Conservation (phyloP, 805 yeast genomes). For the Kuraishia cidri region DNA sequence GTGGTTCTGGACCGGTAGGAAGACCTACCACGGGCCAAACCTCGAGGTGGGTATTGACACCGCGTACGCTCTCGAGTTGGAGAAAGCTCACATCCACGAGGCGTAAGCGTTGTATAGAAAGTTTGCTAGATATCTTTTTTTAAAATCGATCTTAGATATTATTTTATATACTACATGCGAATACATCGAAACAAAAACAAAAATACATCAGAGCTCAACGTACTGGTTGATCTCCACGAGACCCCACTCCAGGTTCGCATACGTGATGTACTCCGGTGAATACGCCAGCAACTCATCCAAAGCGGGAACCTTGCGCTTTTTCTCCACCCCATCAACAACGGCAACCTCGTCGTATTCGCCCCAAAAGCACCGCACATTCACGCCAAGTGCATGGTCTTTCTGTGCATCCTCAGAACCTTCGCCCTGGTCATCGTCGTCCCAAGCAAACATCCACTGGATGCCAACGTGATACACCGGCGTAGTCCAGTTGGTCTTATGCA, state of each 20-base stretch:
- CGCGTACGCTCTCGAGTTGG: no score
- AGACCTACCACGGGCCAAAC: no score
- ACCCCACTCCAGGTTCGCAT: conserved; percentile 62
- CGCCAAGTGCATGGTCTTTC: conserved; percentile 29
- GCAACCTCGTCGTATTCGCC: conserved; percentile 54
- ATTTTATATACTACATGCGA: no score
- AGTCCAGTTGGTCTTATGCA: conserved; percentile 61
- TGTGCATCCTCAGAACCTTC: conserved; percentile 19
- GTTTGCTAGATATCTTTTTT: no score
- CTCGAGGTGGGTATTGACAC: no score
- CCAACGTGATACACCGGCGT: conserved; percentile 46
- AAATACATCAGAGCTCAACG: conserved; percentile 8
- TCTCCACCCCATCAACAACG: conserved; percentile 24
- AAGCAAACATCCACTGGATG: conserved; percentile 60
- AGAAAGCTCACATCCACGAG: no score
- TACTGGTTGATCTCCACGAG: conserved; percentile 39
- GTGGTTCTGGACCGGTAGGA: no score
- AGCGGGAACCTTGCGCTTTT: conserved; percentile 50
- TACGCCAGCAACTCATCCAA: conserved; percentile 61
- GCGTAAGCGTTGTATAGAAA: no score
- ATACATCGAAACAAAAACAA: no score
- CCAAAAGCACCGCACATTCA: conserved; percentile 66
- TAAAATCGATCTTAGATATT: no score
- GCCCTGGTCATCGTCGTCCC: conserved; percentile 19
- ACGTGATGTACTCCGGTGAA: conserved; percentile 55